Evolutionary conservation across 495 filamentous ascomycete species (phyloP).

Genomic region (Trichoderma orchidacearum): DNA sequence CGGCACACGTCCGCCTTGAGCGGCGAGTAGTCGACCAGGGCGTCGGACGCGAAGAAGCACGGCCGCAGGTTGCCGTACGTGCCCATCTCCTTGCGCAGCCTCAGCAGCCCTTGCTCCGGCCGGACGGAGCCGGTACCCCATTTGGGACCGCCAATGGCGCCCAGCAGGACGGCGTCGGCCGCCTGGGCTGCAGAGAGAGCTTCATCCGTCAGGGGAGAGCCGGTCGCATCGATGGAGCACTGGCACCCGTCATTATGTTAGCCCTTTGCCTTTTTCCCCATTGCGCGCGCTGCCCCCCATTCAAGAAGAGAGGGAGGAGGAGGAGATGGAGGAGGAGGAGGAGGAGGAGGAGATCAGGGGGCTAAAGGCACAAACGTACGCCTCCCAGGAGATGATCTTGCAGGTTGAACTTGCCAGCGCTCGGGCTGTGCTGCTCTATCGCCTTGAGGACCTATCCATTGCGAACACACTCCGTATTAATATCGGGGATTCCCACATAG

Average conservation of each 20-base stretch:
- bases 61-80: slow-evolving; percentile 96
- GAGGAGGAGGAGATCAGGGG: neutral
- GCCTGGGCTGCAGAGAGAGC: slow-evolving; percentile 76
- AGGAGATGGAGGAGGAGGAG: neutral
- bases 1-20: slow-evolving; percentile 77
- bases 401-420: slow-evolving; percentile 69
- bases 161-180: slow-evolving; percentile 85
- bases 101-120: slow-evolving; percentile 88
- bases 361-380: slow-evolving; percentile 40
- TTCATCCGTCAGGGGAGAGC: slow-evolving; percentile 65
- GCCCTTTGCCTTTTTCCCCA: neutral
- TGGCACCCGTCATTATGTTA: slow-evolving; percentile 14
- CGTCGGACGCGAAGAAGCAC: slow-evolving; percentile 89
- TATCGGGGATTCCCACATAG: neutral
- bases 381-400: slow-evolving; percentile 87
- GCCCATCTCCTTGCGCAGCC: slow-evolving; percentile 83
- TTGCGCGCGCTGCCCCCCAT: no score
- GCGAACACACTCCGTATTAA: neutral
- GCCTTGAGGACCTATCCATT: slow-evolving; percentile 54
- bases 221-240: slow-evolving; percentile 80
- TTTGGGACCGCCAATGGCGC: slow-evolving; percentile 94
- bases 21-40: slow-evolving; percentile 75
- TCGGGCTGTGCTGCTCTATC: slow-evolving; percentile 53
- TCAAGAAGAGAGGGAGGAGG: neutral
- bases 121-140: slow-evolving; percentile 86